Evolutionary conservation across 73 alveolate genomes (phyloP).

Genomic region (Effrenium voratum): DNA sequence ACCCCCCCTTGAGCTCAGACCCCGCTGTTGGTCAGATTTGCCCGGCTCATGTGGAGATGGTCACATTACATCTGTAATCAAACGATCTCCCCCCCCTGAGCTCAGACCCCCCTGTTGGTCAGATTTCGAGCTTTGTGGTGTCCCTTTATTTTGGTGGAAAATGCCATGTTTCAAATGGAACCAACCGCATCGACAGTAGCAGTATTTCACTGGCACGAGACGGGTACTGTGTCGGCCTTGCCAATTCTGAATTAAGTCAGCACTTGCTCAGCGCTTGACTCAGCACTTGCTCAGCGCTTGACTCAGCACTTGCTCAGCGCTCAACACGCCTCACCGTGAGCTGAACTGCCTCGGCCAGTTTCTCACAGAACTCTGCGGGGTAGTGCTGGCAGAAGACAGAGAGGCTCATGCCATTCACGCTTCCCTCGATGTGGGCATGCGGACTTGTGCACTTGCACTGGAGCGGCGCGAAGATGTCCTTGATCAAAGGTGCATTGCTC

Average conservation of each 20-base stretch:
- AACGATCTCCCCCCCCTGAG: background rate
- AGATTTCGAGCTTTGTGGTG: too few species aligned
- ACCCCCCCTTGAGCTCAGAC: background rate
- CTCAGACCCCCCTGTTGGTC: conserved; percentile 1
- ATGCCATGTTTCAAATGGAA: too few species aligned
- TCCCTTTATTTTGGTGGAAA: too few species aligned
- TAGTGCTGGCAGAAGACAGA: background rate
- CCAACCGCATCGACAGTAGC: too few species aligned
- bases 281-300: too few species aligned
- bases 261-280: too few species aligned
- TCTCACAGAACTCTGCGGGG: background rate
- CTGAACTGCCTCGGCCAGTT: background rate
- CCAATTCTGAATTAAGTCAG: too few species aligned
- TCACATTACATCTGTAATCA: background rate
- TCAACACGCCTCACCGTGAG: background rate
- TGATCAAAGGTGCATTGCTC: background rate
- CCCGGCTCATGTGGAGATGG: background rate
- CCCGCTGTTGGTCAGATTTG: background rate
- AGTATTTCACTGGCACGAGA: too few species aligned
- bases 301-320: too few species aligned
- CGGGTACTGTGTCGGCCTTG: too few species aligned
- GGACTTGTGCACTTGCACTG: background rate
- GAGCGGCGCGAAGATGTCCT: background rate
- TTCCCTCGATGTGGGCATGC: background rate
- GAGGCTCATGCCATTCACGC: background rate